Percentiles rank a stretch among this genome's conserved stretches.
These are phyloP conservation scores for Haplosporangium gracile DNA, from an alignment of 192 early-diverging fungal genomes.

Conservation along the genomic window DNA sequence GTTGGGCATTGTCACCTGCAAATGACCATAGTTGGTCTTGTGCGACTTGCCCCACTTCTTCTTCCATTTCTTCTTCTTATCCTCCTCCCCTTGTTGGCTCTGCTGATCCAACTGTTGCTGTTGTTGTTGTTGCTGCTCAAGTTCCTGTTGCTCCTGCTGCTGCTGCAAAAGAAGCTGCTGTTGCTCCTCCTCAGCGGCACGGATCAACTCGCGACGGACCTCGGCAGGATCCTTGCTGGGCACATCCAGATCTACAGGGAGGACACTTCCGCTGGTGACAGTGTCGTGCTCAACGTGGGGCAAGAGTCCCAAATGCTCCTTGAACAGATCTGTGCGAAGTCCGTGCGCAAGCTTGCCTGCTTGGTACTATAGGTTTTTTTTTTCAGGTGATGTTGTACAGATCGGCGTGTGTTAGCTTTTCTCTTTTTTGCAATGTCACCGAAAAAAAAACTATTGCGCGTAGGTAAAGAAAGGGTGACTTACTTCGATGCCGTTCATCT, in stretches of 20 bases:
- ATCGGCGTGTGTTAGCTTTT: too few relatives aligned
- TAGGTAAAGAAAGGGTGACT: background rate
- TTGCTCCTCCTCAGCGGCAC: constrained; percentile 11
- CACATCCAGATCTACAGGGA: constrained; percentile 46
- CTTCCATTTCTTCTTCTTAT: background rate
- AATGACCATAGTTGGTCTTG: constrained; percentile 3
- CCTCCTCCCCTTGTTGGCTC: background rate
- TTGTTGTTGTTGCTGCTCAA: background rate
- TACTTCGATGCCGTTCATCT: constrained; percentile 78
- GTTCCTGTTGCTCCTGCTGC: constrained; percentile 19
- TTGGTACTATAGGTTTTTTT: constrained; percentile 68
- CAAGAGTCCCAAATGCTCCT: constrained; percentile 86
- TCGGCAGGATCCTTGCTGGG: constrained; percentile 43
- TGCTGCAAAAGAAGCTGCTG: constrained; percentile 1
- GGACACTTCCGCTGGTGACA: constrained; percentile 53
- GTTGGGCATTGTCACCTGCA: constrained; percentile 35
- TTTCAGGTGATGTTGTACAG: background rate
- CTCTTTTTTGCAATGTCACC: too few relatives aligned
- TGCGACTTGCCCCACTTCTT: background rate
- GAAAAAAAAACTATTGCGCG: background rate
- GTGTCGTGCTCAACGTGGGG: constrained; percentile 57
- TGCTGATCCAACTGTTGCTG: background rate
- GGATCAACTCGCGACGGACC: constrained; percentile 27
- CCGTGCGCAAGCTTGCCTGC: constrained; percentile 80
- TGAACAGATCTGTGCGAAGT: constrained; percentile 82